Base-by-base conservation (phyloP, 2,329 filamentous ascomycete genomes). In the Talaromyces sp. region DNA sequence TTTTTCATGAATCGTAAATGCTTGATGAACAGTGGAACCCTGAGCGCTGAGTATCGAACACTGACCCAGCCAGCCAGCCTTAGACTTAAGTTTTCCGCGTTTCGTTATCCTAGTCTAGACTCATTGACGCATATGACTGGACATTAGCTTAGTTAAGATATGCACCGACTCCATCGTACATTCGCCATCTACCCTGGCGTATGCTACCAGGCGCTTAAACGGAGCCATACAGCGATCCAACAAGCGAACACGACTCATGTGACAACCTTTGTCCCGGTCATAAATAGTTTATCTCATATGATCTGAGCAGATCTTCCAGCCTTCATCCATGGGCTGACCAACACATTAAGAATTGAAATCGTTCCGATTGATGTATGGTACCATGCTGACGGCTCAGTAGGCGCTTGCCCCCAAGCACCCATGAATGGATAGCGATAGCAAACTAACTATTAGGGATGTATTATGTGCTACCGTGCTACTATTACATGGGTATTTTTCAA, bases 131-230 rank as follows among this genome's bases (percentile, higher is more conserved):
- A 36, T 36, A 39, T 37, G 15, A 52, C 33, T 39, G 19, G 48
- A 37, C 22, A 39, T 36, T 39, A 39, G 48, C 48, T 11, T 33
- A 35, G 19, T 22, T 25, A 28, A n/a, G 13, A 39, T 36, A 52
- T 51, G 46, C 48, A 52, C 35, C 48, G 19, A 52, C 19, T 21
- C 46, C 22, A n/a, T 35, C 31, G 46, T 37, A 36, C 46, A 50
- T 35, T 19, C 17, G 28, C 33, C 28, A 51, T 51, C 19, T 51
- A 17, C n/a, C 25, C 19, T 52, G 48, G 48, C 39, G 39, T 41
- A 21, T 21, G 39, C 22, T 48, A n/a, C 48, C 48, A 39, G 46
- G 48, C 53, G 53, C 53, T 56, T 56, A 56, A 56, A 56, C 43
- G 11, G 22, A 56, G 40, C 53, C 41, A 28, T 39, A 25, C 41